Evolutionary conservation across 176 grass and related monocot species (phyloP).

Genomic region (Secale cereale): DNA sequence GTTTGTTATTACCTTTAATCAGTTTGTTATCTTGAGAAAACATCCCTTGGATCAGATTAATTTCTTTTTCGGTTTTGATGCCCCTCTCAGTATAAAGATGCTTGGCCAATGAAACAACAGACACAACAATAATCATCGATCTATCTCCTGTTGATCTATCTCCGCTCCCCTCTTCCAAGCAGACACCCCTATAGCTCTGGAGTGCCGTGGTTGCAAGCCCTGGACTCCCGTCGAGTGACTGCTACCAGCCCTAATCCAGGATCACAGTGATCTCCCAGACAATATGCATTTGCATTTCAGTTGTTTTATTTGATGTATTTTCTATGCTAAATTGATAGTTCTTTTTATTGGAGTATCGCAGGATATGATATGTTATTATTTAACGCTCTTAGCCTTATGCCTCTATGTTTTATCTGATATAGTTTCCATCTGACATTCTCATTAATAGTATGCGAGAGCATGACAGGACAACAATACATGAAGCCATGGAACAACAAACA

Average conservation of each 20-base stretch:
- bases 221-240: neutral
- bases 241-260: neutral
- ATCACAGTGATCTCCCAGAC: neutral
- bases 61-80: neutral
- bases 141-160: neutral
- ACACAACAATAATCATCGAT: neutral
- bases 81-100: neutral
- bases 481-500: constrained; percentile 99
- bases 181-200: neutral
- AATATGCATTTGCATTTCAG: neutral
- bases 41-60: neutral
- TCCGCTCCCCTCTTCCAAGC: neutral
- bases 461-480: constrained; percentile 98
- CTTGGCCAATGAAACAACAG: neutral
- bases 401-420: neutral
- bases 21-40: neutral
- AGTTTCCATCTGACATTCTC: constrained; percentile 14
- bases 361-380: neutral
- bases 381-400: neutral
- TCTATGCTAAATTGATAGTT: constrained; percentile 2
- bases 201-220: neutral
- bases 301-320: neutral
- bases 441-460: constrained; percentile 80
- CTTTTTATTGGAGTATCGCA: neutral
- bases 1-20: neutral